Evolutionary conservation across 2,329 filamentous ascomycete species (phyloP).

Genomic region (Nemania sp.): DNA sequence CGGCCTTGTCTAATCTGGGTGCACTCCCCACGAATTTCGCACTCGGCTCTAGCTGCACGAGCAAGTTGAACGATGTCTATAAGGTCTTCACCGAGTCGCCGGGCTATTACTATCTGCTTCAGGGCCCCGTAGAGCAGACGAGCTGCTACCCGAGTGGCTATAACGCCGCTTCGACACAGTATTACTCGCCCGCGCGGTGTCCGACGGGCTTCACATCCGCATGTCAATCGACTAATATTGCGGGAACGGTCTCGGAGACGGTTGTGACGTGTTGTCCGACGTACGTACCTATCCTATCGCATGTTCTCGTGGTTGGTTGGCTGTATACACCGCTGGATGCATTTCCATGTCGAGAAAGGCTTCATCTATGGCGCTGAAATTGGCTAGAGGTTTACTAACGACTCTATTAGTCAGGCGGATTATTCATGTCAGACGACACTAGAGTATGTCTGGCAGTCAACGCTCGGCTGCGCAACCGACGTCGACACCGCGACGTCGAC

Average conservation of each 20-base stretch:
- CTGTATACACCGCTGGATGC: background rate
- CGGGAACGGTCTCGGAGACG: constrained; percentile 33
- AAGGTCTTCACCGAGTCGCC: constrained; percentile 19
- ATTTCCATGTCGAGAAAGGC: background rate
- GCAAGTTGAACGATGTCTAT: constrained; percentile 16
- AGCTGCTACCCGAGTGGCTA: constrained; percentile 42
- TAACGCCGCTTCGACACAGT: constrained; percentile 26
- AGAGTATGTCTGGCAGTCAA: constrained; percentile 34
- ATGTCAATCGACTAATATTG: constrained; percentile 24
- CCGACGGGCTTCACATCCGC: constrained; percentile 41
- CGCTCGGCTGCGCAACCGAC: constrained; percentile 33
- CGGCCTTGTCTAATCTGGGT: constrained; percentile 31
- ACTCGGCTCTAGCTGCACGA: constrained; percentile 14
- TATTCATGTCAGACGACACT: constrained; percentile 28
- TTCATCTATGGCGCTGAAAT: background rate
- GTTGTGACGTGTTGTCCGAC: constrained; percentile 41
- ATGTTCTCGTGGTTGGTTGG: background rate
- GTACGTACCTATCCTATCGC: constrained; percentile 32
- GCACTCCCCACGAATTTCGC: constrained; percentile 32
- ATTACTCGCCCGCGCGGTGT: constrained; percentile 41
- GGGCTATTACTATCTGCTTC: constrained; percentile 33
- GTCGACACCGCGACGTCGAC: background rate
- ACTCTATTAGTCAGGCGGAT: constrained; percentile 23
- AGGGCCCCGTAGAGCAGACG: constrained; percentile 33
- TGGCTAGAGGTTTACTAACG: constrained; percentile 2